These are phyloP conservation scores for Cladosporium sp. DNA, from an alignment of 2,329 filamentous ascomycete genomes.

Conservation along the genomic window DNA sequence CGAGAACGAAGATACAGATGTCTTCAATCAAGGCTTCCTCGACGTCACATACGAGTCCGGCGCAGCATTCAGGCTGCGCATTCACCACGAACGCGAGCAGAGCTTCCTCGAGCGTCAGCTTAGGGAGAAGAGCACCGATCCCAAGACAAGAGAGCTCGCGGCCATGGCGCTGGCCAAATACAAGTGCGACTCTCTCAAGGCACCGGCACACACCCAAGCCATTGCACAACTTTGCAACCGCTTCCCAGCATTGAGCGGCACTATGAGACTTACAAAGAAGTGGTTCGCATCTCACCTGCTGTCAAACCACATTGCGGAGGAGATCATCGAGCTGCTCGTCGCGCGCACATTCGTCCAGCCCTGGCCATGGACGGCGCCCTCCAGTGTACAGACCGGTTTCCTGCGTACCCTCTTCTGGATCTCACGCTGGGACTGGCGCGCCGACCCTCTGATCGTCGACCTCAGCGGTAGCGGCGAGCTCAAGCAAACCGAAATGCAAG, in stretches of 20 bases:
- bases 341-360: slow-evolving; percentile 75
- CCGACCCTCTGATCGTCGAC: slow-evolving; percentile 77
- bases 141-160: slow-evolving; percentile 63
- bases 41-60: slow-evolving; percentile 73
- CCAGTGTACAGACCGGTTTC: slow-evolving; percentile 74
- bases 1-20: slow-evolving; percentile 66
- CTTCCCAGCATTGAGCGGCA: slow-evolving; percentile 72
- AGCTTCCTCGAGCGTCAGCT: slow-evolving; percentile 72
- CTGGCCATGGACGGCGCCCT: slow-evolving; percentile 74
- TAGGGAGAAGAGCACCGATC: slow-evolving; percentile 67
- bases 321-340: slow-evolving; percentile 80
- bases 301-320: slow-evolving; percentile 67
- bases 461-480: slow-evolving; percentile 51
- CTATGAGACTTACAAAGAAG: slow-evolving; percentile 78
- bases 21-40: slow-evolving; percentile 75
- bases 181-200: slow-evolving; percentile 66
- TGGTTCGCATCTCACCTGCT: slow-evolving; percentile 89
- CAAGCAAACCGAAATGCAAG: slow-evolving; percentile 55
- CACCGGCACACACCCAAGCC: slow-evolving; percentile 76
- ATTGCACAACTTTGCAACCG: slow-evolving; percentile 76
- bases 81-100: slow-evolving; percentile 85
- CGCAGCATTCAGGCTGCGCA: slow-evolving; percentile 75
- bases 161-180: slow-evolving; percentile 66
- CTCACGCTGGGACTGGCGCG: slow-evolving; percentile 86
- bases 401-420: slow-evolving; percentile 75